phyloP scores from a whole-genome alignment of 164 flowering plant genomes.

The Amborella trichopoda region DNA sequence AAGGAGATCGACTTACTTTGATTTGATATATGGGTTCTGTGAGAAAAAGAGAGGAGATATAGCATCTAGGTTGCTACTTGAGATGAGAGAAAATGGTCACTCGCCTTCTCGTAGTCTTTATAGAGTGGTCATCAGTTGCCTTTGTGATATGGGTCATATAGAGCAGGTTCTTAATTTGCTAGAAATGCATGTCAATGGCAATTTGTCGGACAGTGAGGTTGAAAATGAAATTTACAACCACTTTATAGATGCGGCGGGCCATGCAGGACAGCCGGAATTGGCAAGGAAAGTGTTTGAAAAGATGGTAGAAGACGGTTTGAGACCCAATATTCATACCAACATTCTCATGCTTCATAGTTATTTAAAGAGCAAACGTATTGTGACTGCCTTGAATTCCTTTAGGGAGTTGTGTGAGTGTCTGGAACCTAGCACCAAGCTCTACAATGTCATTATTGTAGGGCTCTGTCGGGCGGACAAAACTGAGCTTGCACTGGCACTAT shows the following conservation, averaged over 20 bases:
- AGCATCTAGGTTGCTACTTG: constrained; percentile 51
- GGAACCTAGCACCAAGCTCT: constrained; percentile 19
- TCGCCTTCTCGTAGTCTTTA: constrained; percentile 22
- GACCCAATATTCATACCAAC: constrained; percentile 29
- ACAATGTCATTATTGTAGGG: constrained; percentile 43
- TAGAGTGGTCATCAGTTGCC: constrained; percentile 31
- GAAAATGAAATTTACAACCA: constrained; percentile 19
- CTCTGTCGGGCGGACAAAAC: constrained; percentile 38
- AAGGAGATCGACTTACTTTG: constrained; percentile 13
- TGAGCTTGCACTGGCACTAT: constrained; percentile 26
- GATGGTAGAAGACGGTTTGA: constrained; percentile 38
- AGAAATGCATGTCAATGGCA: constrained; percentile 31
- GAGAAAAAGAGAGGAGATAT: constrained; percentile 41
- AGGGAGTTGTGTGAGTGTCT: constrained; percentile 17
- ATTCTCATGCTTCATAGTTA: constrained; percentile 44
- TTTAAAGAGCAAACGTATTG: constrained; percentile 28
- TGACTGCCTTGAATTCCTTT: constrained; percentile 48
- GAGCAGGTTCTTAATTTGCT: constrained; percentile 38
- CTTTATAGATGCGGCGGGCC: constrained; percentile 72
- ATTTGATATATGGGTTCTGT: constrained; percentile 40
- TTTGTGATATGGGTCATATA: constrained; percentile 31
- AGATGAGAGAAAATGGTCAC: constrained; percentile 67
- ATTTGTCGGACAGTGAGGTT: constrained; percentile 11
- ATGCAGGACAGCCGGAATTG: constrained; percentile 39
- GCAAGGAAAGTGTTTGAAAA: constrained; percentile 45